phyloP scores from a whole-genome alignment of 1,284 basidiomycete genomes.

The Leccinum griseonigrum region DNA sequence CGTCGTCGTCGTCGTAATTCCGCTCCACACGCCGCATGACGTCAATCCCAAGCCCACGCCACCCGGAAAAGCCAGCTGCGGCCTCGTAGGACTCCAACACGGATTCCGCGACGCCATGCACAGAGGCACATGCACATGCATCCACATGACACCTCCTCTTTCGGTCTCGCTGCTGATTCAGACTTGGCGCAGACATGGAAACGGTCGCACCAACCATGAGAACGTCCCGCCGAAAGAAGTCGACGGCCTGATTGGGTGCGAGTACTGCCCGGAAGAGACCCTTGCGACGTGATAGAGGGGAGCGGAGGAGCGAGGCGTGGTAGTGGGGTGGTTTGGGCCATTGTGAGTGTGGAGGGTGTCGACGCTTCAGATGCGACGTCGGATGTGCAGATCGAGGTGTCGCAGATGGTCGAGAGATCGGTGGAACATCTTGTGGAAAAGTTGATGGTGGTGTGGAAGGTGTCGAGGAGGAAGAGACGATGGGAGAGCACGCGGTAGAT shows the following conservation, averaged over 20 bases:
- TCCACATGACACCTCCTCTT: background rate
- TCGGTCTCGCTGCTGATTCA: background rate
- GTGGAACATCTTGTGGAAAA: constrained; percentile 5
- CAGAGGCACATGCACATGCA: background rate
- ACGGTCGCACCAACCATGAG: constrained; percentile 3
- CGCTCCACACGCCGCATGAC: background rate
- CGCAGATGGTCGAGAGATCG: constrained; percentile 3
- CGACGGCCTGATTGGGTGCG: constrained; percentile 18
- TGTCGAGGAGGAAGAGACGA: background rate
- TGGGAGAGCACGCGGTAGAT: background rate
- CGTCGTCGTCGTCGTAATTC: background rate
- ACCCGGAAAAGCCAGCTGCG: constrained; percentile 30
- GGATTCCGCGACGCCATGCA: constrained; percentile 20
- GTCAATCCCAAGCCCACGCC: constrained; percentile 24
- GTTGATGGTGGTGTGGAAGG: background rate
- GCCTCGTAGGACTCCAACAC: constrained; percentile 26
- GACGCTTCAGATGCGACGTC: constrained; percentile 13
- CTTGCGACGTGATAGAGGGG: constrained; percentile 28
- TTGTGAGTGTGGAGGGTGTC: constrained; percentile 18
- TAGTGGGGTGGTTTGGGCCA: constrained; percentile 34
- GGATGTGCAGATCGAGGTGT: constrained; percentile 10
- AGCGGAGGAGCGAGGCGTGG: constrained; percentile 30
- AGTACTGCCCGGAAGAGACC: constrained; percentile 26
- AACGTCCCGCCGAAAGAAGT: constrained; percentile 28
- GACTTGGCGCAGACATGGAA: constrained; percentile 1